phyloP scores from a whole-genome alignment of 2,329 filamentous ascomycete species.

The Magnaporthiopsis poae region DNA sequence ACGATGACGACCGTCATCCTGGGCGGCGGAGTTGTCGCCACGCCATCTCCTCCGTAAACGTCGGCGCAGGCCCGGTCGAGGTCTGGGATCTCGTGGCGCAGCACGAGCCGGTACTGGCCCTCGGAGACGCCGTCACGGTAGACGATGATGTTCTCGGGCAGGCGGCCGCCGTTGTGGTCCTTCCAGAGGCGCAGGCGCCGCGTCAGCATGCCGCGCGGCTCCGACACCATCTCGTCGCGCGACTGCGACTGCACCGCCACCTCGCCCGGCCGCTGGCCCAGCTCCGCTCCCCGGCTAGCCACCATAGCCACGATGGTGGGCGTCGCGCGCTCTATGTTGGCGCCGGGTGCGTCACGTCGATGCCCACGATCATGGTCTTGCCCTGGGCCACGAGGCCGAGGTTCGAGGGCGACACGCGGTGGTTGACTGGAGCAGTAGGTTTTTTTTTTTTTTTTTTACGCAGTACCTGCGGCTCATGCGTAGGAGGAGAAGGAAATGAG shows the following conservation, averaged over 20 bases:
- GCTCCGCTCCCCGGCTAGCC: slow-evolving; percentile 56
- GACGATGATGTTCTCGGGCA: slow-evolving; percentile 68
- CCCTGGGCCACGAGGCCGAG: slow-evolving; percentile 30
- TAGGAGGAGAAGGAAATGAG: too few species aligned
- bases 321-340: too few species aligned
- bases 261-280: slow-evolving; percentile 68
- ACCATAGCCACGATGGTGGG: slow-evolving; percentile 70
- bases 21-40: too few species aligned
- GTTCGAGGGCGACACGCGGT: slow-evolving; percentile 27
- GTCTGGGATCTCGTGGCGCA: slow-evolving; percentile 56
- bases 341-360: slow-evolving; percentile 87
- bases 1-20: slow-evolving; percentile 67
- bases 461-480: too few species aligned
- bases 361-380: slow-evolving; percentile 76
- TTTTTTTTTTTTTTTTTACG: not conserved
- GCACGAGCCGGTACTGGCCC: slow-evolving; percentile 63
- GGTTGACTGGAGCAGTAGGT: slow-evolving; percentile 40
- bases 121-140: slow-evolving; percentile 88
- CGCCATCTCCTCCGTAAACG: too few species aligned
- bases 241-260: not conserved
- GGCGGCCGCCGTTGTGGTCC: slow-evolving; percentile 35
- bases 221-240: not conserved
- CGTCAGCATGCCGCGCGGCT: slow-evolving; percentile 1
- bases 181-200: slow-evolving; percentile 43
- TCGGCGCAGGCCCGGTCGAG: slow-evolving; percentile 56